Evolutionary conservation across 2,329 filamentous ascomycete genomes (phyloP), one percentile per base, ranked within the genome.

Genomic region (Cytospora piceicola): DNA sequence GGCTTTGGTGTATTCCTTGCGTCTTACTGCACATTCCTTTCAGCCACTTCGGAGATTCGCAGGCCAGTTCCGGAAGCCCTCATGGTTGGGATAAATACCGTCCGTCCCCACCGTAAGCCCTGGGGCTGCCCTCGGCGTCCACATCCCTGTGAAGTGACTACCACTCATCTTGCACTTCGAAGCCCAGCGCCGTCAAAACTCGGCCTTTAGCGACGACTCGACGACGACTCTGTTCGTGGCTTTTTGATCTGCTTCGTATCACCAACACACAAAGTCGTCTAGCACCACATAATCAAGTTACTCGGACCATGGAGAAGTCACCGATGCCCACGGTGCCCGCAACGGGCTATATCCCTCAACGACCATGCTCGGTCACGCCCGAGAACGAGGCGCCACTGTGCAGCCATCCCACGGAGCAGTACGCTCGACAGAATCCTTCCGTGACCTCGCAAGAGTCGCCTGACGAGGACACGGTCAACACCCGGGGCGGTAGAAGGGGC

Each of bases 261-360:
- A 49, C 36, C 29, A n/a, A 30, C 49, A 30, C n/a, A 24, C 46
- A 30, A 42, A 12, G 30, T 30, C 34, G 39, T 11, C n/a, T 4
- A 22, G 17, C 34, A 29, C 11, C 27, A 8, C 15, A 27, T 57
- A 36, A 36, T 57, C 32, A 34, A 29, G 3, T 42, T 36, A 2
- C 56, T 27, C 61, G 54, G 51, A 52, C 46, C 36, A 67, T 67
- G 66, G 62, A 65, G 39, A 58, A 62, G 29, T 55, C 58, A 12
- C 49, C 54, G 1, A 58, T 62, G 27, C 54, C 58, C 30, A 52
- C 64, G n/a, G 42, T 58, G 22, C 66, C 63, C 12, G 29, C 58
- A 1, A 49, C 63, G 7, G 62, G 66, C 51, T 67, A 65, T 36
- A 27, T 65, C 9, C 66, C 66, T 12, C 58, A 67, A n/a, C 58